Percentiles rank a stretch among this genome's conserved stretches.
Evolutionary conservation across 257 asterid species (phyloP).

Genomic region (Coffea canephora): DNA sequence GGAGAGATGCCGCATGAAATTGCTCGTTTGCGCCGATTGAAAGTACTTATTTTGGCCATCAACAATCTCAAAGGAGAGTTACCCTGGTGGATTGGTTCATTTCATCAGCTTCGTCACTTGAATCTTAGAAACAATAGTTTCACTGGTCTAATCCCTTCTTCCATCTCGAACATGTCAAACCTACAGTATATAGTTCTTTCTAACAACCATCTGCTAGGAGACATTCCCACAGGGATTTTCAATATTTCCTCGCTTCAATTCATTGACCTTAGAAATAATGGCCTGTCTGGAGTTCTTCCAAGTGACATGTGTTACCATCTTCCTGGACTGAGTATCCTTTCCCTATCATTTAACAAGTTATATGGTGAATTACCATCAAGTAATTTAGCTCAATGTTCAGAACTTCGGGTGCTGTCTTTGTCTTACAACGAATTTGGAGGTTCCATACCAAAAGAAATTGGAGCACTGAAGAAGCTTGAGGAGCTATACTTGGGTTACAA

Average conservation of each 20-base stretch:
- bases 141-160: slow-evolving; percentile 21
- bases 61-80: neutral
- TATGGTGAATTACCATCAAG: neutral
- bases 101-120: neutral
- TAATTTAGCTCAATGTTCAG: neutral
- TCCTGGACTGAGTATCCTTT: neutral
- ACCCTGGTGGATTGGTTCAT: neutral
- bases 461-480: too few relatives aligned
- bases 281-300: neutral
- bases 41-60: too few relatives aligned
- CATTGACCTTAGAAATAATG: too few relatives aligned
- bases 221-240: slow-evolving; percentile 27
- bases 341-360: neutral
- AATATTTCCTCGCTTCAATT: slow-evolving; percentile 16
- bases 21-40: too few relatives aligned
- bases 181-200: too few relatives aligned
- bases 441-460: too few relatives aligned
- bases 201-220: slow-evolving; percentile 13
- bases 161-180: slow-evolving; percentile 20
- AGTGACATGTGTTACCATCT: too few relatives aligned
- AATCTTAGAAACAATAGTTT: slow-evolving; percentile 11
- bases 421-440: neutral
- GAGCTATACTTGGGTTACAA: too few relatives aligned
- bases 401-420: slow-evolving; percentile 12
- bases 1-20: too few relatives aligned